Percentiles rank a stretch among this genome's conserved stretches.
phyloP scores from a whole-genome alignment of 2,329 filamentous ascomycete species.

The Nemania abortiva region DNA sequence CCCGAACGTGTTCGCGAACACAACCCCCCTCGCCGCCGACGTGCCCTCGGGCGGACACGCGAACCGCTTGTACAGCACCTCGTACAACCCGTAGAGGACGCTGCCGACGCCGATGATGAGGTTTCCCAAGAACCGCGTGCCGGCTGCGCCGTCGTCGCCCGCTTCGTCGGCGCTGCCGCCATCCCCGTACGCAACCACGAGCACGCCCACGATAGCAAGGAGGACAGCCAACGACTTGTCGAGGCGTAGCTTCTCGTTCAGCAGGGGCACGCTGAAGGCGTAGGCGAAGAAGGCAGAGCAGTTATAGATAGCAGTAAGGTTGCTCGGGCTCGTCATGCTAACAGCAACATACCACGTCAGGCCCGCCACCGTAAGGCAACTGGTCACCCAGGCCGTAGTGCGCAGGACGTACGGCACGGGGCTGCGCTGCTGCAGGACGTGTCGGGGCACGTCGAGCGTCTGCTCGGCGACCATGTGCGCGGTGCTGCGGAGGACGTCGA shows the following conservation, averaged over 20 bases:
- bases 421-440: slow-evolving; percentile 53
- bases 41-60: slow-evolving; percentile 94
- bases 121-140: slow-evolving; percentile 83
- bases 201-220: slow-evolving; percentile 88
- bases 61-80: slow-evolving; percentile 93
- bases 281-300: slow-evolving; percentile 99
- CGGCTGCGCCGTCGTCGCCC: slow-evolving; percentile 57
- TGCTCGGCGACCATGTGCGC: slow-evolving; percentile 87
- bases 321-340: slow-evolving; percentile 89
- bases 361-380: slow-evolving; percentile 87
- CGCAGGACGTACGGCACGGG: slow-evolving; percentile 77
- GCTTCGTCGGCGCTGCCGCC: slow-evolving; percentile 63
- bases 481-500: slow-evolving; percentile 64
- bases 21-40: slow-evolving; percentile 86
- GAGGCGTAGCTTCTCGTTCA: slow-evolving; percentile 84
- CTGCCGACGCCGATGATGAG: slow-evolving; percentile 91
- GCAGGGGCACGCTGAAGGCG: slow-evolving; percentile 90
- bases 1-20: slow-evolving; percentile 95
- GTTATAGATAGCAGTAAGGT: slow-evolving; percentile 98
- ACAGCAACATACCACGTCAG: slow-evolving; percentile 97
- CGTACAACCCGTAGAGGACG: slow-evolving; percentile 95
- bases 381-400: slow-evolving; percentile 85
- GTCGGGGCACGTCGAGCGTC: slow-evolving; percentile 73
- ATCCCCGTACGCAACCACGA: slow-evolving; percentile 96
- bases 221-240: slow-evolving; percentile 90